phyloP scores from a whole-genome alignment of 2,329 filamentous ascomycete genomes.

The Arthroderma sp. region DNA sequence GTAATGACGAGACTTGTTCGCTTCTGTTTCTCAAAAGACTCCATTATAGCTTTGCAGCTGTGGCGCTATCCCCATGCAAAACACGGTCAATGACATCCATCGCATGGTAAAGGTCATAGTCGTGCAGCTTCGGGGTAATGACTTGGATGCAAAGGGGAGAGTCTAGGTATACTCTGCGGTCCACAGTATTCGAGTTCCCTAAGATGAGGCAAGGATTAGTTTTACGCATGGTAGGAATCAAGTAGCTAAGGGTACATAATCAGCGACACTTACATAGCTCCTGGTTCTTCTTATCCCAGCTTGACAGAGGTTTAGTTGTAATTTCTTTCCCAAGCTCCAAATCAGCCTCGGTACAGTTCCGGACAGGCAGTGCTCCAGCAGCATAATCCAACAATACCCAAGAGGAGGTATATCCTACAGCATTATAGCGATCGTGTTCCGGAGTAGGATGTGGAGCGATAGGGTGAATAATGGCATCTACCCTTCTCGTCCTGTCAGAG shows the following conservation, averaged over 20 bases:
- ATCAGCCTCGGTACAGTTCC: conserved; percentile 37
- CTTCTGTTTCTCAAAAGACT: background rate
- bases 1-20: no score
- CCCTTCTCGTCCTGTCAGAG: conserved; percentile 22
- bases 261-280: conserved; percentile 38
- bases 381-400: conserved; percentile 53
- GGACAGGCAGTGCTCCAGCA: conserved; percentile 44
- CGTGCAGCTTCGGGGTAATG: conserved; percentile 40
- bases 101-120: conserved; percentile 39
- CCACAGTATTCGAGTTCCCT: conserved; percentile 36
- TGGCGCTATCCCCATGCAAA: conserved; percentile 11
- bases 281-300: conserved; percentile 49
- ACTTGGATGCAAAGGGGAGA: conserved; percentile 44
- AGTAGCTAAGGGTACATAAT: background rate
- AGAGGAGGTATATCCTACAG: conserved; percentile 47
- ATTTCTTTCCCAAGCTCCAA: conserved; percentile 37
- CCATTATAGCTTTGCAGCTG: conserved; percentile 4
- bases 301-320: conserved; percentile 28
- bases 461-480: conserved; percentile 52
- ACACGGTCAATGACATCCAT: conserved; percentile 41
- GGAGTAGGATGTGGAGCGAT: conserved; percentile 52
- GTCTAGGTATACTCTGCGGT: conserved; percentile 41
- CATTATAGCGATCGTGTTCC: conserved; percentile 49
- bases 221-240: background rate
- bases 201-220: conserved; percentile 2